Conservation (phyloP, 371 early-diverging fungal genomes). For the Basidiobolus meristosporus region DNA sequence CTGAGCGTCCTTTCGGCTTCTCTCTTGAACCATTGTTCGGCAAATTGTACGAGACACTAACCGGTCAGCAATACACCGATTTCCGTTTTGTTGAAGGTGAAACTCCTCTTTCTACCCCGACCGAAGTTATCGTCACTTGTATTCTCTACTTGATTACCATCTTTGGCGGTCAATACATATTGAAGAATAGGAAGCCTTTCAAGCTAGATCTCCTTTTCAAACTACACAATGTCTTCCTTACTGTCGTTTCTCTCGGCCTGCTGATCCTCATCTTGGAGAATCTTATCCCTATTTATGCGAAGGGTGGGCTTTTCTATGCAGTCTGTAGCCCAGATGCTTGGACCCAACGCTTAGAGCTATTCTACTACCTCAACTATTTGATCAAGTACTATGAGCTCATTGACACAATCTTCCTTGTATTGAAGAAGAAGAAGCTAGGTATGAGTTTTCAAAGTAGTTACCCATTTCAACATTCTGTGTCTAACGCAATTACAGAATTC, state of each 20-base stretch:
- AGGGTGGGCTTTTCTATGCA: conserved; percentile 4
- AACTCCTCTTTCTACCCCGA: conserved; percentile 44
- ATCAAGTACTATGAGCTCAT: conserved; percentile 71
- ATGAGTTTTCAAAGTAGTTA: conserved; percentile 11
- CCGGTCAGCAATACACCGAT: neutral
- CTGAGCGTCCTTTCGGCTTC: too few species aligned
- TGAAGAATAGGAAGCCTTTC: conserved; percentile 38
- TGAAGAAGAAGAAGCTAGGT: conserved; percentile 49
- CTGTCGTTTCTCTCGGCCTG: conserved; percentile 33
- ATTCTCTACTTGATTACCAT: conserved; percentile 43
- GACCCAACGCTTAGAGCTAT: conserved; percentile 50
- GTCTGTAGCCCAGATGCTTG: conserved; percentile 31
- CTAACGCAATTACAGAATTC: neutral
- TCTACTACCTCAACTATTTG: conserved; percentile 73
- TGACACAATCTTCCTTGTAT: conserved; percentile 52
- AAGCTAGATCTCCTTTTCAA: conserved; percentile 40
- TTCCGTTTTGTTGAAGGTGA: conserved; percentile 33
- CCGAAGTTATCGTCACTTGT: conserved; percentile 26
- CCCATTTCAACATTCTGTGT: conserved; percentile 9
- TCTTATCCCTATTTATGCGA: neutral
- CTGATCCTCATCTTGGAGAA: conserved; percentile 18
- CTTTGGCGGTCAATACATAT: conserved; percentile 48
- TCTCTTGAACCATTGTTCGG: neutral
- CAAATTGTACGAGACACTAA: neutral
- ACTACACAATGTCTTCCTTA: conserved; percentile 55